Base-by-base conservation (phyloP, 1,139 yeast genomes). In the Scheffersomyces parashehatae region DNA sequence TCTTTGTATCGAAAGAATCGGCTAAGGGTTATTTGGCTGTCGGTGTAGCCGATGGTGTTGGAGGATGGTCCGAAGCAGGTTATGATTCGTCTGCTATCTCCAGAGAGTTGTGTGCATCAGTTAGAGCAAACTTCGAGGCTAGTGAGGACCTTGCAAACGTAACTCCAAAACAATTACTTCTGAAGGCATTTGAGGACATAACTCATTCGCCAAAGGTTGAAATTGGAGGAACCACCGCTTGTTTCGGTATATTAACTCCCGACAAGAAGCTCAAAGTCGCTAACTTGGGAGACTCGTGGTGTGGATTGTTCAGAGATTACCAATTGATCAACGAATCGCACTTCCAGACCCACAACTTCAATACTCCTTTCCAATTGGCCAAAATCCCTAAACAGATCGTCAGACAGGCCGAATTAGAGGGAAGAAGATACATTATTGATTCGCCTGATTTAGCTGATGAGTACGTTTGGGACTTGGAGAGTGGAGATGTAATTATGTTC, bases 31-130 rank as follows among this genome's bases (percentile, higher is more conserved):
- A 75, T 33, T 59, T 85, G 1, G 82, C 91, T 0, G 75, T 88
- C 7, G 98, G 97, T 8, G 97, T 93, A 1, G 93, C 97, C 3
- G 99, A 93, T 64, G 99, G 99, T 14, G 98, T 93, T 5, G 98
- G 98, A 13, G 98, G 98, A 1, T 93, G 98, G 97, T 80, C 89
- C 2, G 93, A 88, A 52, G 84, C 88, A 35, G 97, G 97, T 0
- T 87, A 83, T 54, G 97, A 91, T 61, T 88, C 97, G 2, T 80
- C 86, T 46, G 91, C 91, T 7, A 85, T 86, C 37, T 82, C 88
- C 11, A 70, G 91, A 54, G 91, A 85, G 55, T 64, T 85, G 39
- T 84, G 90, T 52, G 64, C 63, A 12, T 64, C 75, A 5, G 67
- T 70, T 42, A 60, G 63, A 40, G 35, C 47, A 5, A 52, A 47